Base-by-base conservation (phyloP, 192 early-diverging fungal genomes). In the Spizellomyces sp. region DNA sequence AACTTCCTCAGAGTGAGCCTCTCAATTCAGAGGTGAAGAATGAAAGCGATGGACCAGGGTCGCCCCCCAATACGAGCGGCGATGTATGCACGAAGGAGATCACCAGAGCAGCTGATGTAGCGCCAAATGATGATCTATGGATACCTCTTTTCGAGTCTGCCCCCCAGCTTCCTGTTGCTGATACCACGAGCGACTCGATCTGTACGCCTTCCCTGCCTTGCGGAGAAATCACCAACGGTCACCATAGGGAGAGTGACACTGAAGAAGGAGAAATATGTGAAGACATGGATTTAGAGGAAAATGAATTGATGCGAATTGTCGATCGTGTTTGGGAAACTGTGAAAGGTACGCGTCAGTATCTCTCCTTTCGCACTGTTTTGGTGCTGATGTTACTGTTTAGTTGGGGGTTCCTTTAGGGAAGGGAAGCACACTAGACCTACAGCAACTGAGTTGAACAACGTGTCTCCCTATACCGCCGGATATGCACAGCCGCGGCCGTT, bases 291-390 rank as follows among this genome's bases (percentile, higher is more conserved):
- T 42, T 70, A 14, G 69, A 70, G 15, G 69, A 62, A 15, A 60
- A 46, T 10, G 17, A 58, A 42, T 61, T 60, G 8, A 48, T 62
- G 9, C 43, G n/a, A 6, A 70, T 70, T 22, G 45, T 70, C 10
- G 69, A 70, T 62, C 58, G 69, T 17, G 59, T 50, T 22, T 70
- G 69, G 69, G 69, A 48, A 19, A 70, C 69, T 6, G 12, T 70
- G 44, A 61, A 50, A 62, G 69, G 58, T 70, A 46, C 43, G 5
- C 60, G 27, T 36, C 15, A 54, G 1, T 54, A 2, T 2, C 52
- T 15, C 52, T 19, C 17, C 17, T 54, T 15, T 19, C 52, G 3
- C 17, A 0, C 0, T 19, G 0, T 15, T 19, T 15, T 15, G 52
- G n/a, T n/a, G 52, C 52, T 54, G 15, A 54, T 19, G 52, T 54